A percentile compares a stretch with the other conserved stretches of the same genome.
phyloP scores from a whole-genome alignment of 2,329 filamentous ascomycete species.

The Colletotrichum destructivum region DNA sequence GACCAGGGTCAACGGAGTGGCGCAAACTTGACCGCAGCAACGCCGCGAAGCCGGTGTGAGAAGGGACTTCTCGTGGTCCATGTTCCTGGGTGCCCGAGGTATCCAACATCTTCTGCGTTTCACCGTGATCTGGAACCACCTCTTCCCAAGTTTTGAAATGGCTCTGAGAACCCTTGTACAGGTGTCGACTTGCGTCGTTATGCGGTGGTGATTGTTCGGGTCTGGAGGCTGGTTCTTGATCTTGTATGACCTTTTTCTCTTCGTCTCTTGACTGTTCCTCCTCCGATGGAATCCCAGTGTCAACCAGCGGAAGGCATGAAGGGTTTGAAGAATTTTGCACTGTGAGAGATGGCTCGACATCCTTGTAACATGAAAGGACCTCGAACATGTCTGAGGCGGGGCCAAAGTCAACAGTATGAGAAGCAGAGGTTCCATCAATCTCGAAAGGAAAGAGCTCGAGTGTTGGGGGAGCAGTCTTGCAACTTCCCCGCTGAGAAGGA shows the following conservation, averaged over 20 bases:
- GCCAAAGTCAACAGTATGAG: not conserved
- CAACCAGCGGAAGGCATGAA: not conserved
- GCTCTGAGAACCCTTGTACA: not conserved
- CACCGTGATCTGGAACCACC: not conserved
- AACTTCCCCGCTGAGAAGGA: not conserved
- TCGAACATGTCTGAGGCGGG: not conserved
- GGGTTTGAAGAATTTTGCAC: not conserved
- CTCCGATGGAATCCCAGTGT: not conserved
- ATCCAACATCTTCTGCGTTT: not conserved
- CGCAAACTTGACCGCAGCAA: slow-evolving; percentile 34
- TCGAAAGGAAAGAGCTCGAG: slow-evolving; percentile 26
- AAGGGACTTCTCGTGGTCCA: not conserved
- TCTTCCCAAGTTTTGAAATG: not conserved
- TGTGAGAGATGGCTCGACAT: too few relatives aligned
- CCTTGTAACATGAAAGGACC: not conserved
- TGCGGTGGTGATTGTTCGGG: not conserved
- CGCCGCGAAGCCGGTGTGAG: slow-evolving; percentile 24
- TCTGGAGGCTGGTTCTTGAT: not conserved
- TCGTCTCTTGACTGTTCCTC: not conserved
- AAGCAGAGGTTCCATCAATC: slow-evolving; percentile 1
- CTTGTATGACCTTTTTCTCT: not conserved
- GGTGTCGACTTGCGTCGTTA: not conserved
- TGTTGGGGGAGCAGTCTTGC: not conserved
- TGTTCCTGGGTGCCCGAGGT: not conserved
- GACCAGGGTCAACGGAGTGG: slow-evolving; percentile 44